Conservation (phyloP, 805 yeast species). For the Yamadazyma ubonensis region DNA sequence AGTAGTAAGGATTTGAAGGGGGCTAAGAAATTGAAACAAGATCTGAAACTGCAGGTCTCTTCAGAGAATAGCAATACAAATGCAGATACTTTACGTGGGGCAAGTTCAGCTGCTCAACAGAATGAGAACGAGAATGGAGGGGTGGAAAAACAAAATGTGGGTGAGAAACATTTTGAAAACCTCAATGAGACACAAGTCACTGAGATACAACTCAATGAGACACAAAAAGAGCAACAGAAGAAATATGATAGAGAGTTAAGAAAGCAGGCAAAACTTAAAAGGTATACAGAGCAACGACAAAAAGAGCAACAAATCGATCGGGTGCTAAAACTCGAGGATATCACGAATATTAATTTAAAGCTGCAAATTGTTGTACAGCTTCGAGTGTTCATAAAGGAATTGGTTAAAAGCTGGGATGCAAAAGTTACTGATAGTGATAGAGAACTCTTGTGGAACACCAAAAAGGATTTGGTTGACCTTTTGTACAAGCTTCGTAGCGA, state of each 20-base stretch:
- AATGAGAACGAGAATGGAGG: too few species aligned
- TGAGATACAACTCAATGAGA: too few species aligned
- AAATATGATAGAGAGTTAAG: too few species aligned
- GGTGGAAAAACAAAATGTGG: too few species aligned
- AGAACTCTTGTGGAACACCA: conserved; percentile 31
- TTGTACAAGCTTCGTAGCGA: conserved; percentile 36
- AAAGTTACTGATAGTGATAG: background rate
- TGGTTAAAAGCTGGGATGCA: conserved; percentile 48
- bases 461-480: conserved; percentile 51
- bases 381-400: conserved; percentile 46
- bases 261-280: conserved; percentile 6
- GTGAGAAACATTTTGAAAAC: too few species aligned
- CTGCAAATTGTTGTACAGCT: conserved; percentile 38
- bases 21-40: background rate
- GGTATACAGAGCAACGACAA: conserved; percentile 27
- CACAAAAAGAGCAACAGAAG: too few species aligned
- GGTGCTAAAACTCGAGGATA: conserved; percentile 27
- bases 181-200: too few species aligned
- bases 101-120: too few species aligned
- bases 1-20: too few species aligned
- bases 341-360: conserved; percentile 20
- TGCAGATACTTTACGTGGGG: too few species aligned
- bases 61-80: too few species aligned
- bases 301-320: conserved; percentile 22
- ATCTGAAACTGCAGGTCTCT: too few species aligned